A percentile compares a stretch with the other conserved stretches of the same genome.
Conservation (phyloP, 2,329 filamentous ascomycete species). For the Xylariaceae sp. region DNA sequence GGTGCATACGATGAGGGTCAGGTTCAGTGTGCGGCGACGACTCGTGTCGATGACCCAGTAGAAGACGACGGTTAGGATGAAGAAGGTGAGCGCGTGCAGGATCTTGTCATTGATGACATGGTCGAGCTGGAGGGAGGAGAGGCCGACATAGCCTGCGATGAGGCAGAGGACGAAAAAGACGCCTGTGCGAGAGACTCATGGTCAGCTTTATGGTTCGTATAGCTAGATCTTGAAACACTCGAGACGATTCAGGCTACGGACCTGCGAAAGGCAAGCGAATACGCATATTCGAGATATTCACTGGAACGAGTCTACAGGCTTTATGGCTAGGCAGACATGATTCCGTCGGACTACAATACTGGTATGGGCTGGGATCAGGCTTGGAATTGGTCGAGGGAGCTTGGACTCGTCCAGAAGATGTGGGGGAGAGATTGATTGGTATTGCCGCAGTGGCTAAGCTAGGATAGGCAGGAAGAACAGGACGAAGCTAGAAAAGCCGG, state of each 20-base stretch:
- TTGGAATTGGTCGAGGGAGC: not conserved
- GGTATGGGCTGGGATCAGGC: not conserved
- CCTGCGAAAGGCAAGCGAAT: slow-evolving; percentile 86
- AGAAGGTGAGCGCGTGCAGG: slow-evolving; percentile 83
- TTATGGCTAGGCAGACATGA: slow-evolving; percentile 21
- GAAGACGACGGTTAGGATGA: slow-evolving; percentile 78
- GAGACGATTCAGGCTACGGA: slow-evolving; percentile 40
- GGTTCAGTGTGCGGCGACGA: slow-evolving; percentile 75
- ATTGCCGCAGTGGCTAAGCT: not conserved
- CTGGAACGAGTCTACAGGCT: not conserved
- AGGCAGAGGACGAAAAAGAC: slow-evolving; percentile 67
- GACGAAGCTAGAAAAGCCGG: not conserved
- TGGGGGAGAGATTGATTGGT: not conserved
- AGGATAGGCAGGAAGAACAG: not conserved
- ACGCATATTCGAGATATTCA: slow-evolving; percentile 53
- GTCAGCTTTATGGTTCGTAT: slow-evolving; percentile 7
- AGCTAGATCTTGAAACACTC: not conserved
- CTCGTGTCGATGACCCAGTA: slow-evolving; percentile 97
- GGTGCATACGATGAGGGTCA: slow-evolving; percentile 78
- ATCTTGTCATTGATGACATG: slow-evolving; percentile 77
- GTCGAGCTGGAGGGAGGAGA: slow-evolving; percentile 57
- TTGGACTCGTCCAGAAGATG: not conserved
- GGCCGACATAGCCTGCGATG: slow-evolving; percentile 71
- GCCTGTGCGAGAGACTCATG: slow-evolving; percentile 42
- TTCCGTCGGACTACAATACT: not conserved